phyloP scores from a whole-genome alignment of 2,329 filamentous ascomycete genomes.

The Diaporthe vaccinii region DNA sequence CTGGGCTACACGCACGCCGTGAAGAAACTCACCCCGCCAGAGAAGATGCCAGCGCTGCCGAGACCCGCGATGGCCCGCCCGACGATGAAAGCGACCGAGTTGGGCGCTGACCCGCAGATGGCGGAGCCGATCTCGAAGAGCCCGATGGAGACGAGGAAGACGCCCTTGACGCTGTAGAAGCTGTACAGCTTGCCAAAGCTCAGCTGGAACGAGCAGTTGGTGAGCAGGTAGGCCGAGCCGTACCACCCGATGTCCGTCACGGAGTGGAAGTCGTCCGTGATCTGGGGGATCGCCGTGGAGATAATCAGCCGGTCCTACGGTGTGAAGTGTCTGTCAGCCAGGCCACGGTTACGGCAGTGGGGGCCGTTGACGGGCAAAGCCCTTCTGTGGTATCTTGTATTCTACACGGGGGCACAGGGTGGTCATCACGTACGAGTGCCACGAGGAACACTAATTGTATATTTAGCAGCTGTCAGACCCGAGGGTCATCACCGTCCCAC shows the following conservation, averaged over 20 bases:
- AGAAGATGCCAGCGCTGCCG: slow-evolving; percentile 55
- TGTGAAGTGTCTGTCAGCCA: neutral
- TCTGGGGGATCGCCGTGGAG: slow-evolving; percentile 55
- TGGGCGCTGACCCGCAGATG: slow-evolving; percentile 56
- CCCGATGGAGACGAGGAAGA: slow-evolving; percentile 50
- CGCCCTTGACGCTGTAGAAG: slow-evolving; percentile 53
- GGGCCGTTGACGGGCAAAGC: neutral
- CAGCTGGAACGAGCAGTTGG: slow-evolving; percentile 55
- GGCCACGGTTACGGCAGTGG: neutral
- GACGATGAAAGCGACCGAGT: slow-evolving; percentile 55
- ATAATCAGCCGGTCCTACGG: slow-evolving; percentile 52
- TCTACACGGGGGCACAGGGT: no score
- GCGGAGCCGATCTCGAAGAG: slow-evolving; percentile 56
- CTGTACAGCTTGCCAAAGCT: slow-evolving; percentile 57
- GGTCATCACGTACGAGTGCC: slow-evolving; percentile 47
- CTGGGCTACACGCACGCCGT: accelerated
- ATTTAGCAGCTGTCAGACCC: neutral
- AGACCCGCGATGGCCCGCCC: slow-evolving; percentile 57
- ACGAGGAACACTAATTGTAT: slow-evolving; percentile 52
- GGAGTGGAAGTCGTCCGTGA: slow-evolving; percentile 55
- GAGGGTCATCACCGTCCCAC: neutral
- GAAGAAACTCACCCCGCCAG: slow-evolving; percentile 50
- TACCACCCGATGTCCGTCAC: slow-evolving; percentile 57
- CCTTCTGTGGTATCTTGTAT: neutral
- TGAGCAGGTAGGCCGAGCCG: slow-evolving; percentile 54